A percentile compares a stretch with the other conserved stretches of the same genome.
These are phyloP conservation scores for Aurifilum marmelostoma DNA, from an alignment of 2,329 filamentous ascomycete genomes.

Conservation along the genomic window DNA sequence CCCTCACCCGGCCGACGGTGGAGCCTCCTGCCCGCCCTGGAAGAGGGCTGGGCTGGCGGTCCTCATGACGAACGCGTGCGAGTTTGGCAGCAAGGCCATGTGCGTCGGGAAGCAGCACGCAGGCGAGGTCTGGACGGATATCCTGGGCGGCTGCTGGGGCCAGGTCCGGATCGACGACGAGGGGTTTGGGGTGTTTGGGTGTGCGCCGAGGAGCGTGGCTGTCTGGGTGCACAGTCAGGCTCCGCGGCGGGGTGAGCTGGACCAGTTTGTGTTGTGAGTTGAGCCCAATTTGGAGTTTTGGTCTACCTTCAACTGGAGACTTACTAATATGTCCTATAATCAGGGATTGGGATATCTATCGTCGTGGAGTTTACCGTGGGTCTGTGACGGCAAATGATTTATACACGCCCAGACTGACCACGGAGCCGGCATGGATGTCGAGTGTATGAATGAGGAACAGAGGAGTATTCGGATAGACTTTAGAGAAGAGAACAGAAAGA, in stretches of 20 bases:
- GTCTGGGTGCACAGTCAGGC: constrained; percentile 59
- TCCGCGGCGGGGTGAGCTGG: constrained; percentile 14
- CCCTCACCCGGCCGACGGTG: constrained; percentile 41
- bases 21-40: constrained; percentile 36
- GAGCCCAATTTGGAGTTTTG: neutral
- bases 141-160: constrained; percentile 57
- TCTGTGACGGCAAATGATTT: constrained; percentile 22
- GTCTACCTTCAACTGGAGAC: accelerated
- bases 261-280: constrained; percentile 22
- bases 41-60: constrained; percentile 59
- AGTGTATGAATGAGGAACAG: neutral
- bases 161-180: constrained; percentile 61
- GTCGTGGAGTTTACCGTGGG: neutral
- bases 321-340: neutral
- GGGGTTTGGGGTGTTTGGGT: constrained; percentile 63
- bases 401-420: constrained; percentile 17
- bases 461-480: neutral
- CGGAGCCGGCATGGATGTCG: constrained; percentile 31
- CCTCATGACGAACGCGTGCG: constrained; percentile 55
- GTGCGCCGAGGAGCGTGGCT: constrained; percentile 56
- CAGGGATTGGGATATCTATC: constrained; percentile 9
- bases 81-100: constrained; percentile 58
- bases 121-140: constrained; percentile 66
- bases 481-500: neutral
- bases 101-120: constrained; percentile 60